Evolutionary conservation across 371 early-diverging fungal genomes (phyloP).

Genomic region (Synchytrium microbalum): DNA sequence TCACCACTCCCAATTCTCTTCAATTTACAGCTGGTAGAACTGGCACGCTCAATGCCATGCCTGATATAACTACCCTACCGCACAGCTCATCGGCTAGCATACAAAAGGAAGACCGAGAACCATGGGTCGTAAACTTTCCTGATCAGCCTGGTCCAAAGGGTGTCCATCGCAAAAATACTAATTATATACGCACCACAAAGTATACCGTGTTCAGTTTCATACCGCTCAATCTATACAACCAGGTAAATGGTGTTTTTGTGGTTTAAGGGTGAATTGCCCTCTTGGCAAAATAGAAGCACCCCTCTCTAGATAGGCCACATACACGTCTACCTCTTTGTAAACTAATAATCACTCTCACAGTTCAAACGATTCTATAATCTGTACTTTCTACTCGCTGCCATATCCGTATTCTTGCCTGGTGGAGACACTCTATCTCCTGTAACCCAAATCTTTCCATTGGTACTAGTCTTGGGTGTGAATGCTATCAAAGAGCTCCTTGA

Average conservation of each 20-base stretch:
- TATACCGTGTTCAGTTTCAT: slow-evolving; percentile 88
- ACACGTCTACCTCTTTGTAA: slow-evolving; percentile 4
- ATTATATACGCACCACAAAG: slow-evolving; percentile 93
- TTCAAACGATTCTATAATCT: slow-evolving; percentile 96
- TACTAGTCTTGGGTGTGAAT: slow-evolving; percentile 47
- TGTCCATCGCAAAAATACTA: slow-evolving; percentile 36
- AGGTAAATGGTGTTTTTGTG: slow-evolving; percentile 42
- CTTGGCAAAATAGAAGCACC: too few relatives aligned
- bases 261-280: too few relatives aligned
- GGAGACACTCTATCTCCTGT: slow-evolving; percentile 22
- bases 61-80: too few relatives aligned
- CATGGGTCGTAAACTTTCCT: background rate
- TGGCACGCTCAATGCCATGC: too few relatives aligned
- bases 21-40: too few relatives aligned
- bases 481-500: slow-evolving; percentile 60
- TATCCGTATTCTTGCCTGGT: slow-evolving; percentile 86
- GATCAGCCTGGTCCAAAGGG: slow-evolving; percentile 1
- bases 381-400: slow-evolving; percentile 91
- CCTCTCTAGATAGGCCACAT: background rate
- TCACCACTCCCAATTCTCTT: too few relatives aligned
- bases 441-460: slow-evolving; percentile 45
- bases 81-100: too few relatives aligned
- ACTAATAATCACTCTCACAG: slow-evolving; percentile 27
- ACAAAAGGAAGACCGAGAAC: too few relatives aligned
- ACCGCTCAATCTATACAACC: slow-evolving; percentile 87